Base-by-base conservation (phyloP, 805 yeast species). In the Barnettozyma botsteinii region DNA sequence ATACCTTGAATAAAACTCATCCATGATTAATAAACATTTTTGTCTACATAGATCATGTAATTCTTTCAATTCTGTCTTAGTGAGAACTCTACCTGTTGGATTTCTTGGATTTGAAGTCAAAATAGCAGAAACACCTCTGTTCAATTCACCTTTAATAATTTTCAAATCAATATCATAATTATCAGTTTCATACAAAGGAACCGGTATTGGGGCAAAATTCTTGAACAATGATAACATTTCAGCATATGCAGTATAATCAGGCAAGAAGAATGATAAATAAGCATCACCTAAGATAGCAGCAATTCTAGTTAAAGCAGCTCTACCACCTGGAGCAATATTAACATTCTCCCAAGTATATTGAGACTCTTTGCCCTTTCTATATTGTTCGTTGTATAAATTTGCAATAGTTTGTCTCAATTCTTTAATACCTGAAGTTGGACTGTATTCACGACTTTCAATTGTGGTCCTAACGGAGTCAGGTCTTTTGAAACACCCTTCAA, bases 211-310 rank as follows among this genome's bases (percentile, higher is more conserved):
- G 2, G 78, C 69, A 53, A 75, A 76, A 59, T 76, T 76, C 64
- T 76, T 76, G 61, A 76, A 76, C 35, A 76, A 64, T 12, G 79
- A 72, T 51, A 76, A 61, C 82, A 76, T 76, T 53, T 76, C 82
- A 17, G 82, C 79, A 48, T 76, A 76, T 7, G 82, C 82, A 13
- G 82, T 76, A 50, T 76, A 76, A 53, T 76, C 82, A 5, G 82
- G 82, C 45, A 76, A 61, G 55, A 76, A 76, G 56, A 76, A 76
- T 20, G 79, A 71, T 35, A 76, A 57, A 53, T 76, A 77, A 50
- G 80, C 75, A 57, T 76, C 81, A 40, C 72, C 66, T 39, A 76
- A 65, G 42, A 76, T 73, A 13, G 81, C 73, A 14, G 82, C 82
- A 46, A 76, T 76, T 55, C 82, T 67, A 5, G 77, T 76, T 45